Evolutionary conservation across 148 eudicot genomes (phyloP).

Genomic region (Euryodendron excelsum): DNA sequence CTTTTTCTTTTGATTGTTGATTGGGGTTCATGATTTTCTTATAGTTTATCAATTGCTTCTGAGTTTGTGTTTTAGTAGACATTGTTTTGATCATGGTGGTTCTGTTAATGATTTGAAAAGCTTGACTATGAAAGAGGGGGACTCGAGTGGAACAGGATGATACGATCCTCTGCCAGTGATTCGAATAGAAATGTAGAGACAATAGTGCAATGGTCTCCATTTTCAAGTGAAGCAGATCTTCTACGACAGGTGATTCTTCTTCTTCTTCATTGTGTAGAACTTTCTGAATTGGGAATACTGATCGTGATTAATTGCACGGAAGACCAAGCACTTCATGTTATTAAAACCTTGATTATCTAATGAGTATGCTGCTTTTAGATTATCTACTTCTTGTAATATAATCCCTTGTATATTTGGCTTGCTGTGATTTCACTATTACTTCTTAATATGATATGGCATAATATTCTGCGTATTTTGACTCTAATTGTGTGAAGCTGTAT

Average conservation of each 20-base stretch:
- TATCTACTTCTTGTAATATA: not conserved
- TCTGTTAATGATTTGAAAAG: slow-evolving; percentile 33
- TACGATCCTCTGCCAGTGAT: slow-evolving; percentile 55
- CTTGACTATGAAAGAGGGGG: slow-evolving; percentile 71
- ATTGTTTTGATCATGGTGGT: not conserved
- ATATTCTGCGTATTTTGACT: not conserved
- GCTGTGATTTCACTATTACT: not conserved
- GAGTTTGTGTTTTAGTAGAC: not conserved
- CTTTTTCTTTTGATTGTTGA: not conserved
- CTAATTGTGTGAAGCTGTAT: not conserved
- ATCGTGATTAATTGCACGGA: not conserved
- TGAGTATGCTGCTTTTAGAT: not conserved
- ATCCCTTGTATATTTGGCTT: not conserved
- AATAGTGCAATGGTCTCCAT: slow-evolving; percentile 88
- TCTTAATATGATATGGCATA: not conserved
- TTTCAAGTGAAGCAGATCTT: slow-evolving; percentile 80
- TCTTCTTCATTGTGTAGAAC: not conserved
- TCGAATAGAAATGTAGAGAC: slow-evolving; percentile 70
- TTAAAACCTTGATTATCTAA: not conserved
- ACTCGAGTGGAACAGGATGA: slow-evolving; percentile 51
- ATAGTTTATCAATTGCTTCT: not conserved
- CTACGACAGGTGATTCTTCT: slow-evolving; percentile 61
- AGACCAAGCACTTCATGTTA: not conserved
- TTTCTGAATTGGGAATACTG: not conserved
- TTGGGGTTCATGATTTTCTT: not conserved